Percentiles rank a stretch among this genome's conserved stretches.
These are phyloP conservation scores for Mollisia scopiformis DNA, from an alignment of 2,329 filamentous ascomycete species.

Conservation along the genomic window DNA sequence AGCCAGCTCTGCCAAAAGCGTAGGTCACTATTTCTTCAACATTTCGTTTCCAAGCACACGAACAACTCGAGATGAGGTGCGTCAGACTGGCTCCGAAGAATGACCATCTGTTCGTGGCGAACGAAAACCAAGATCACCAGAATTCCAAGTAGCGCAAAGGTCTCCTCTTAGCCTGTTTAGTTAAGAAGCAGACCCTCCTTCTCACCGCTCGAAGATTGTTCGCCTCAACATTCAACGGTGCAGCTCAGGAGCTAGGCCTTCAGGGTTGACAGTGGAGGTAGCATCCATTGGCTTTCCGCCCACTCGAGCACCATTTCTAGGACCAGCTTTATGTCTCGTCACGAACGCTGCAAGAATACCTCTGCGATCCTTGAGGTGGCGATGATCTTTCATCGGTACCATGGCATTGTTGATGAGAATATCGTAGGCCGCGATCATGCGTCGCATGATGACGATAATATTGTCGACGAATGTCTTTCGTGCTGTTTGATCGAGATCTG, in stretches of 20 bases:
- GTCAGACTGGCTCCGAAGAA: no score
- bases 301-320: neutral
- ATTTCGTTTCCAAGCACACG: no score
- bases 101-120: no score
- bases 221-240: neutral
- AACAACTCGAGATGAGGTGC: no score
- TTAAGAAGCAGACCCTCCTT: no score
- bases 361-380: conserved; percentile 32
- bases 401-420: conserved; percentile 32
- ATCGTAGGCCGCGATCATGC: conserved; percentile 39
- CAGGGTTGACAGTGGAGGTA: neutral
- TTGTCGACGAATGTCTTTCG: conserved; percentile 13
- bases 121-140: no score
- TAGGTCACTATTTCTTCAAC: no score
- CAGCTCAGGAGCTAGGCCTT: neutral
- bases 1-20: no score
- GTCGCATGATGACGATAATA: conserved; percentile 30
- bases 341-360: conserved; percentile 41
- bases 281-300: neutral
- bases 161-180: no score
- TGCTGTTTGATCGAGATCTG: neutral
- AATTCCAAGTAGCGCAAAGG: no score
- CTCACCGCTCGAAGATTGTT: no score
- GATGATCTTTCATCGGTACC: conserved; percentile 28
- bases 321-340: conserved; percentile 30